phyloP scores from a whole-genome alignment of 306 rosid species.

The Quercus agrifolia region DNA sequence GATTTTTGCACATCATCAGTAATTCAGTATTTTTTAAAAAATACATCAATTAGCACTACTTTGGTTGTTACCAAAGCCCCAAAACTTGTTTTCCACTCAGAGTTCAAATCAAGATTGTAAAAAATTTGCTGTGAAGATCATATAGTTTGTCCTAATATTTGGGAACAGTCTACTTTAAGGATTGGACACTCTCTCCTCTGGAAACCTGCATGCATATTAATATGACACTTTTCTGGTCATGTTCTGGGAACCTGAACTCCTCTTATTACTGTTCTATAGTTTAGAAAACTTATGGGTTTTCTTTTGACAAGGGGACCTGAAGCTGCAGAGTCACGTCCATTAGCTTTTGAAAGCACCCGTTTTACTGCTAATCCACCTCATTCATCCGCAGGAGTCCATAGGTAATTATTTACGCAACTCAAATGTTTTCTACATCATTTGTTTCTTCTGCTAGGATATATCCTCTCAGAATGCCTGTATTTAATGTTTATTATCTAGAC shows the following conservation, averaged over 20 bases:
- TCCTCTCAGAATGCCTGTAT: background rate
- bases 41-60: too few species aligned
- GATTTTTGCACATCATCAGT: too few species aligned
- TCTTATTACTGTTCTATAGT: background rate
- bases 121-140: background rate
- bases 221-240: background rate
- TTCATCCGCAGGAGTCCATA: background rate
- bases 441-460: background rate
- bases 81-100: too few species aligned
- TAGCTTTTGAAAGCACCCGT: background rate
- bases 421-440: background rate
- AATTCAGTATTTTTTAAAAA: too few species aligned
- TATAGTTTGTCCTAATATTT: background rate
- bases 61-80: too few species aligned
- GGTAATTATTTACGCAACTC: constrained; percentile 1
- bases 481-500: background rate
- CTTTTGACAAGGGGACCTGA: background rate
- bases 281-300: background rate
- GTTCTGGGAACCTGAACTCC: background rate
- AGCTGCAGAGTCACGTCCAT: background rate
- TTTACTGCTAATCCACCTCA: background rate
- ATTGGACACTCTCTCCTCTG: background rate
- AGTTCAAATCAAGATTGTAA: background rate
- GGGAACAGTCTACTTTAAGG: background rate
- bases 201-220: background rate